A percentile compares a stretch with the other conserved stretches of the same genome.
Conservation (phyloP, 805 yeast genomes). For the Wickerhamomyces chaumierensis region DNA sequence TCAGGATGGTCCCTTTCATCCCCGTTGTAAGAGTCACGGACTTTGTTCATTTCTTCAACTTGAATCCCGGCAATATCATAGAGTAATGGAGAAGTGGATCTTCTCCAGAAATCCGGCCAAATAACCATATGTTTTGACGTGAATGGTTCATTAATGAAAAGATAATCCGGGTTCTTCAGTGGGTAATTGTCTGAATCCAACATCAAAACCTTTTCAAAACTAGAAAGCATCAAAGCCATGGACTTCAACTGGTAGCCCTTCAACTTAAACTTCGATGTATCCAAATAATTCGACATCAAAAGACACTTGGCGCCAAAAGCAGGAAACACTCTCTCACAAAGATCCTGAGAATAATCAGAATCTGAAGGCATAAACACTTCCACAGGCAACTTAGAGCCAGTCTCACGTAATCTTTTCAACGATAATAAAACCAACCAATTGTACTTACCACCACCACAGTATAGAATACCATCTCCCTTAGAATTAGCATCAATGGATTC, state of each 20-base stretch:
- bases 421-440: conserved; percentile 52
- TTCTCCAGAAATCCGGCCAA: conserved; percentile 68
- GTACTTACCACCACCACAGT: conserved; percentile 67
- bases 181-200: conserved; percentile 70
- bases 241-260: conserved; percentile 59
- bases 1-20: conserved; percentile 24
- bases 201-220: conserved; percentile 64
- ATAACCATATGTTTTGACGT: conserved; percentile 32
- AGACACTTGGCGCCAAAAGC: conserved; percentile 56
- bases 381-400: conserved; percentile 62
- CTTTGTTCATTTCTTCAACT: conserved; percentile 21
- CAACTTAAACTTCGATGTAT: conserved; percentile 31
- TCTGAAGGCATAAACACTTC: conserved; percentile 71
- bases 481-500: conserved; percentile 21
- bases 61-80: conserved; percentile 42
- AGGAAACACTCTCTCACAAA: conserved; percentile 59
- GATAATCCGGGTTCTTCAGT: conserved; percentile 34
- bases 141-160: conserved; percentile 26
- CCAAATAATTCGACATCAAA: conserved; percentile 32
- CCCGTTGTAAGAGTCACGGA: conserved; percentile 15
- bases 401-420: conserved; percentile 42
- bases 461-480: conserved; percentile 51
- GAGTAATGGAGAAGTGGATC: conserved; percentile 50
- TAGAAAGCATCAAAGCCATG: conserved; percentile 63
- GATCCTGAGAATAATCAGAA: conserved; percentile 59